A percentile compares a stretch with the other conserved stretches of the same genome.
Conservation (phyloP, 2,329 filamentous ascomycete genomes). For the Aspergillus novofumigatus region DNA sequence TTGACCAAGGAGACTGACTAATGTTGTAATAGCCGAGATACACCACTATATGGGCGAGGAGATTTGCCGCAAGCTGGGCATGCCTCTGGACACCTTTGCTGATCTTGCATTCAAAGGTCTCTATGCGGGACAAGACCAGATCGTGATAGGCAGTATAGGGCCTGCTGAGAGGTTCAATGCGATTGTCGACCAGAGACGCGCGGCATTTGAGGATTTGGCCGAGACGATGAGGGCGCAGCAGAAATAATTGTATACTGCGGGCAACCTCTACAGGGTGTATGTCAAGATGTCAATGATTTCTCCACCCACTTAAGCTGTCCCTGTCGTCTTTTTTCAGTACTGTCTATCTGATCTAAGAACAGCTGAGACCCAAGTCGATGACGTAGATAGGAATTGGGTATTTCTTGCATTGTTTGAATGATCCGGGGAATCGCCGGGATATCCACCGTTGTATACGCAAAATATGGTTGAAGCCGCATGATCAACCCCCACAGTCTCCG, state of each 20-base stretch:
- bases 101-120: constrained; percentile 46
- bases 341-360: background rate
- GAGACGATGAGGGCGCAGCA: background rate
- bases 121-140: constrained; percentile 39
- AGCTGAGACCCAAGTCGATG: background rate
- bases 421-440: background rate
- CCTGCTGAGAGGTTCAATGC: constrained; percentile 28
- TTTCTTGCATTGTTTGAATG: background rate
- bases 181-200: constrained; percentile 28
- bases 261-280: background rate
- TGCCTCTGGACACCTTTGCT: constrained; percentile 46
- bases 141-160: constrained; percentile 35
- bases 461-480: background rate
- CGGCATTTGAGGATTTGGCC: constrained; percentile 11
- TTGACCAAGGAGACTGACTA: background rate
- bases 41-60: constrained; percentile 46
- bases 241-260: background rate
- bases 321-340: too few relatives aligned
- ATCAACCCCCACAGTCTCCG: background rate
- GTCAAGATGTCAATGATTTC: background rate
- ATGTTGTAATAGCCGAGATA: constrained; percentile 42
- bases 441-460: background rate
- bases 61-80: constrained; percentile 43
- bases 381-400: background rate
- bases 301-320: background rate